phyloP scores from a whole-genome alignment of 208 protist species.

The Leptomonas seymouri region DNA sequence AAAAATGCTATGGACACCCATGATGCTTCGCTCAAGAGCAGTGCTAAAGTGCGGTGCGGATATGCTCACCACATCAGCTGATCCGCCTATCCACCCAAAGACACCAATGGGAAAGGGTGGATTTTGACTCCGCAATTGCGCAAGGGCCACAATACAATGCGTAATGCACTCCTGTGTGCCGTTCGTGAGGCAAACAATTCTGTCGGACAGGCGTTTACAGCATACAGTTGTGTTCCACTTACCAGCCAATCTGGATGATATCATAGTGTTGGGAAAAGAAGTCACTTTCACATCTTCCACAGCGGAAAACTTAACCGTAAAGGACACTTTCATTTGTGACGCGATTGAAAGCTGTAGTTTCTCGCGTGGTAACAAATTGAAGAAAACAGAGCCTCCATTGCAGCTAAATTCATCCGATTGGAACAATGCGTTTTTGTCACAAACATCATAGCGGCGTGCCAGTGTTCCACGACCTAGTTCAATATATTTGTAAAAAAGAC shows the following conservation, averaged over 20 bases:
- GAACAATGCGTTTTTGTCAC: constrained; percentile 47
- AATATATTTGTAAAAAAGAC: constrained; percentile 39
- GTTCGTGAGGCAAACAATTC: constrained; percentile 42
- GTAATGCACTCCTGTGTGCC: constrained; percentile 16
- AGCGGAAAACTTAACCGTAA: constrained; percentile 29
- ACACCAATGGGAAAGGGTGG: constrained; percentile 29
- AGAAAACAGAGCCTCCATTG: constrained; percentile 42
- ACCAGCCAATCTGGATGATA: constrained; percentile 23
- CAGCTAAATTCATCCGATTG: constrained; percentile 29
- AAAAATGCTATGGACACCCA: constrained; percentile 25
- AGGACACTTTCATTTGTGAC: constrained; percentile 28
- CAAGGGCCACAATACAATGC: constrained; percentile 45
- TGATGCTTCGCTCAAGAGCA: constrained; percentile 10
- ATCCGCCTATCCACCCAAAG: constrained; percentile 28
- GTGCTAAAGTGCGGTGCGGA: constrained; percentile 26
- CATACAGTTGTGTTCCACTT: constrained; percentile 35
- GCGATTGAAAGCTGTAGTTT: constrained; percentile 55
- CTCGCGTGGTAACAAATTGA: constrained; percentile 42
- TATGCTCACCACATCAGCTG: constrained; percentile 19
- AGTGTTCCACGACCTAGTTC: not conserved
- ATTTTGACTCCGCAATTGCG: constrained; percentile 34
- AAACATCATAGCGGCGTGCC: constrained; percentile 49
- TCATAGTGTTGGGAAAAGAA: constrained; percentile 31
- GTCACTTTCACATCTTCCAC: constrained; percentile 24
- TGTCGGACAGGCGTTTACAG: constrained; percentile 34